Percentiles rank a stretch among this genome's conserved stretches.
Evolutionary conservation across 176 grass and related monocot genomes (phyloP).

Genomic region (Aechmea fasciata): DNA sequence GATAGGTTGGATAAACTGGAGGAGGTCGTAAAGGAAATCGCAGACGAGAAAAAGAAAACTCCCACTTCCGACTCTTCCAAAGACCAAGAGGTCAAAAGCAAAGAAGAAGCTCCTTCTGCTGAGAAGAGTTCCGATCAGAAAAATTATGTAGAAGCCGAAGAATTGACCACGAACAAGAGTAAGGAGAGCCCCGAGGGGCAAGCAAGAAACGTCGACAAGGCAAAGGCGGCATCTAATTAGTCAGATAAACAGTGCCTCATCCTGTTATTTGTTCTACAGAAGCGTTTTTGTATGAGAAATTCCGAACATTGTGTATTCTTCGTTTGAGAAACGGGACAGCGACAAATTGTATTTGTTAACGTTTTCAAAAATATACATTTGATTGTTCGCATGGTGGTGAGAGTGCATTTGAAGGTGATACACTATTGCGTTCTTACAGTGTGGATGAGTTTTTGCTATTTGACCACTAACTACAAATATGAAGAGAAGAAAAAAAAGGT

Average conservation of each 20-base stretch:
- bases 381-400: too few species aligned
- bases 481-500: too few species aligned
- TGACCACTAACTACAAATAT: too few species aligned
- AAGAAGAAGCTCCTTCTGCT: neutral
- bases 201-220: slow-evolving; percentile 1
- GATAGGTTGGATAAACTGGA: slow-evolving; percentile 66
- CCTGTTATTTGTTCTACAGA: neutral
- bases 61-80: slow-evolving; percentile 11
- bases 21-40: slow-evolving; percentile 53
- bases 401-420: too few species aligned
- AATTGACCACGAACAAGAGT: neutral
- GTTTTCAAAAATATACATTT: too few species aligned
- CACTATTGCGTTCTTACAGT: too few species aligned
- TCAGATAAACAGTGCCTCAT: neutral
- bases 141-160: neutral
- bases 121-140: slow-evolving; percentile 7
- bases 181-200: slow-evolving; percentile 1
- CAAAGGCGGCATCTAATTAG: neutral
- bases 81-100: slow-evolving; percentile 5
- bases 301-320: neutral
- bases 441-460: too few species aligned
- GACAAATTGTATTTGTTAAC: too few species aligned
- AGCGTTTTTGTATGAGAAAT: neutral
- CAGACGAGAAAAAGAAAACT: slow-evolving; percentile 44
- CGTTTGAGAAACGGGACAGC: neutral